Percentiles rank a stretch among this genome's conserved stretches.
Conservation (phyloP, 257 asterid species). For the Ilex asprella region DNA sequence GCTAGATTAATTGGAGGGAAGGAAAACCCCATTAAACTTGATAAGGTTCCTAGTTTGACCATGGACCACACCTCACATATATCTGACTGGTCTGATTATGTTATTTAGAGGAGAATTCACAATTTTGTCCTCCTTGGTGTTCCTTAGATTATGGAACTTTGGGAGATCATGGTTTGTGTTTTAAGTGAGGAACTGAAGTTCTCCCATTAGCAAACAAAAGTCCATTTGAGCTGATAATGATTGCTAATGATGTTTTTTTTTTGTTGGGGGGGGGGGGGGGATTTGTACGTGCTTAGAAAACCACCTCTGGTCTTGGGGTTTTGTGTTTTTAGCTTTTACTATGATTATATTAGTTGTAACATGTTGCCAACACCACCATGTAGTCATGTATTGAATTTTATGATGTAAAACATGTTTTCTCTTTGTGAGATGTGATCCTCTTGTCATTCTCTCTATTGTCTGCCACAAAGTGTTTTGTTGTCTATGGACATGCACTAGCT, state of each 20-base stretch:
- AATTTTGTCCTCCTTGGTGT: not conserved
- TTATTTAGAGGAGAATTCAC: conserved; percentile 29
- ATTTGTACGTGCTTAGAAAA: conserved; percentile 9
- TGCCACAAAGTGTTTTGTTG: not conserved
- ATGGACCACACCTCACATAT: conserved; percentile 85
- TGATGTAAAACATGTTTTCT: not conserved
- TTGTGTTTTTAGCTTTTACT: not conserved
- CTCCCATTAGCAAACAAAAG: conserved; percentile 30
- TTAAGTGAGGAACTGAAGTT: conserved; percentile 37
- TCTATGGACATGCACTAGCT: not conserved
- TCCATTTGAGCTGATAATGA: not conserved
- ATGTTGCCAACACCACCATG: not conserved
- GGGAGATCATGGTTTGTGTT: not conserved
- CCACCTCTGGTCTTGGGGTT: conserved; percentile 14
- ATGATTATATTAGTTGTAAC: too few relatives aligned
- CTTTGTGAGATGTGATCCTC: not conserved
- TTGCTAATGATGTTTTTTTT: not conserved
- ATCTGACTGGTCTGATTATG: conserved; percentile 76
- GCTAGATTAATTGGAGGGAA: conserved; percentile 78
- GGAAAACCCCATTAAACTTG: conserved; percentile 59
- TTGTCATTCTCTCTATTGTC: too few relatives aligned
- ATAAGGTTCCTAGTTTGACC: conserved; percentile 65
- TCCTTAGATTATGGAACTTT: not conserved
- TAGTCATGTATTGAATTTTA: too few relatives aligned
- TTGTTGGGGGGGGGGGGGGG: too few relatives aligned